Evolutionary conservation across 1,139 yeast species (phyloP).

Genomic region (Nadsonia starkeyi-henricii): DNA sequence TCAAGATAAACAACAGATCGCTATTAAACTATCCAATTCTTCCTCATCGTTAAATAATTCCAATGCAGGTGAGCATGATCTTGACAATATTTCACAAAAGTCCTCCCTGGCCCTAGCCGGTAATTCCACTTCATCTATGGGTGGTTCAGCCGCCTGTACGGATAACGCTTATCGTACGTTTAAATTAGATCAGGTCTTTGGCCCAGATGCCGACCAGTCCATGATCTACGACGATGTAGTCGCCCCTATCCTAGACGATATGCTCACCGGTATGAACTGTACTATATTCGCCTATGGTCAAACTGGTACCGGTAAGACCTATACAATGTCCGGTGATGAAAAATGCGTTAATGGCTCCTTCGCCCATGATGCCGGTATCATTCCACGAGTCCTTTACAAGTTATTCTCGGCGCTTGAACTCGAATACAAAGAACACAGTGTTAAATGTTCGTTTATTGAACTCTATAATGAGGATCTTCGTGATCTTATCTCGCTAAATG

Average conservation of each 20-base stretch:
- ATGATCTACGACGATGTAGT: slow-evolving; percentile 47
- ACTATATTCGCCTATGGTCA: slow-evolving; percentile 82
- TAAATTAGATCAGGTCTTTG: slow-evolving; percentile 56
- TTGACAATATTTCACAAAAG: not conserved
- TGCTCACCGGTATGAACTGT: slow-evolving; percentile 41
- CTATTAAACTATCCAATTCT: not conserved
- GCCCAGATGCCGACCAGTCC: slow-evolving; percentile 58
- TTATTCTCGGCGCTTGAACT: slow-evolving; percentile 30
- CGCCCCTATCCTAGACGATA: slow-evolving; percentile 43
- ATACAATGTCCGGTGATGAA: slow-evolving; percentile 72
- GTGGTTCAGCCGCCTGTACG: not conserved
- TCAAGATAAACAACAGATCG: not conserved
- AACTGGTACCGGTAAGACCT: slow-evolving; percentile 80
- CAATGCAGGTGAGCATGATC: not conserved
- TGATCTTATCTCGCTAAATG: slow-evolving; percentile 35
- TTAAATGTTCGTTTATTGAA: slow-evolving; percentile 58
- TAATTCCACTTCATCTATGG: no score
- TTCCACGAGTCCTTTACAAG: slow-evolving; percentile 47
- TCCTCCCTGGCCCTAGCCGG: not conserved
- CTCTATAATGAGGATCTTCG: slow-evolving; percentile 59
- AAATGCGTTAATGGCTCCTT: slow-evolving; percentile 8
- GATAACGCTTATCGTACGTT: slow-evolving; percentile 27
- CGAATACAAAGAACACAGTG: slow-evolving; percentile 35
- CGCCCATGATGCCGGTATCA: slow-evolving; percentile 42
- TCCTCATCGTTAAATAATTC: slow-evolving; percentile 1